Conservation (phyloP, 371 early-diverging fungal species). For the Nematocida sp. region DNA sequence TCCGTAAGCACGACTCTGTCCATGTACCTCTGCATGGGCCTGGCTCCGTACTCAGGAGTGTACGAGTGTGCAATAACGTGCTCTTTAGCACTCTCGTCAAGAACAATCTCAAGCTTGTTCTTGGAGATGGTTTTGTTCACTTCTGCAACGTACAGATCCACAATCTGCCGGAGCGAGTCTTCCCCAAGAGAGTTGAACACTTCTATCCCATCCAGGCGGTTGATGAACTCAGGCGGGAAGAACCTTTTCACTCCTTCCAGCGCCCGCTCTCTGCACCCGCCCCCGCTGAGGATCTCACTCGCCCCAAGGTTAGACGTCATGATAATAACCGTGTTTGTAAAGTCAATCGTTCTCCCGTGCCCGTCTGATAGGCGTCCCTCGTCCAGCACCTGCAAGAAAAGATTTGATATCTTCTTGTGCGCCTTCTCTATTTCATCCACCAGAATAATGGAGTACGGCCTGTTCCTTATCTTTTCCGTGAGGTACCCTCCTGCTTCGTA, state of each 20-base stretch:
- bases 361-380: constrained; percentile 77
- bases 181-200: constrained; percentile 70
- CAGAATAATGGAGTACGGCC: constrained; percentile 76
- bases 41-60: constrained; percentile 73
- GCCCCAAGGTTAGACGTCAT: constrained; percentile 74
- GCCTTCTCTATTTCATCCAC: constrained; percentile 86
- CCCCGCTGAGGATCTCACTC: constrained; percentile 61
- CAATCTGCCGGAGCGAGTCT: constrained; percentile 67
- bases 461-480: constrained; percentile 77
- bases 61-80: constrained; percentile 68
- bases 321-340: constrained; percentile 73
- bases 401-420: constrained; percentile 72
- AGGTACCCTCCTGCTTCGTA: constrained; percentile 76
- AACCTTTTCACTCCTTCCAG: constrained; percentile 69
- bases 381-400: constrained; percentile 76
- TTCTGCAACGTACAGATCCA: constrained; percentile 67
- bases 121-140: constrained; percentile 70
- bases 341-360: constrained; percentile 71
- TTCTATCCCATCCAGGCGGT: constrained; percentile 75
- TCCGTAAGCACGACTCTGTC: constrained; percentile 71
- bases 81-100: constrained; percentile 67
- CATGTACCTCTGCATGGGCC: constrained; percentile 71
- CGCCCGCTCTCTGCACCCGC: constrained; percentile 65
- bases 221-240: constrained; percentile 77
- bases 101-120: constrained; percentile 67